phyloP scores from a whole-genome alignment of 345 rosid species.

The Salix viminalis region DNA sequence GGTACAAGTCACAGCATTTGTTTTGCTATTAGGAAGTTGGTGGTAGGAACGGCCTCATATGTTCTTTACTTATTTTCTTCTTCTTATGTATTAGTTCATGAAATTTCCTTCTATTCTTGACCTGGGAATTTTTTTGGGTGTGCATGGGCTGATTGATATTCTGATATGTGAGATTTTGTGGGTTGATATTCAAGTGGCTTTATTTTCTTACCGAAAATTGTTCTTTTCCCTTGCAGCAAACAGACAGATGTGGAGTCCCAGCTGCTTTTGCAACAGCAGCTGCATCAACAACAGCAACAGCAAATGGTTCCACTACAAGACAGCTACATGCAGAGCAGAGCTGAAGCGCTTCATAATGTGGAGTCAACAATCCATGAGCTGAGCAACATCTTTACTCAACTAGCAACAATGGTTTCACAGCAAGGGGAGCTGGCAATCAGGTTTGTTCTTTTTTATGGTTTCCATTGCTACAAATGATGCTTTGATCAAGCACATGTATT shows the following conservation, averaged over 20 bases:
- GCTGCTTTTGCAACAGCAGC: slow-evolving; percentile 44
- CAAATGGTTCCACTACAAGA: slow-evolving; percentile 73
- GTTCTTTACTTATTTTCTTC: not conserved
- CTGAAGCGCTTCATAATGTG: slow-evolving; percentile 73
- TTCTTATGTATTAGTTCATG: not conserved
- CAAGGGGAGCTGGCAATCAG: slow-evolving; percentile 91
- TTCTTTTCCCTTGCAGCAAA: slow-evolving; percentile 38
- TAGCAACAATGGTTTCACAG: slow-evolving; percentile 83
- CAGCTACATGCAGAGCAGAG: slow-evolving; percentile 78
- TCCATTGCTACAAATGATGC: not conserved
- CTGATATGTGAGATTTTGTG: not conserved
- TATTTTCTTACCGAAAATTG: not conserved
- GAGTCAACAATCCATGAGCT: slow-evolving; percentile 87
- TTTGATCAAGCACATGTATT: not conserved
- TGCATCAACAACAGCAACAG: slow-evolving; percentile 29
- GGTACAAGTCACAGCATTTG: slow-evolving; percentile 24
- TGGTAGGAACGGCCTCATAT: not conserved
- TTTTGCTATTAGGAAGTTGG: not conserved
- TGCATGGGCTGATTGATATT: not conserved
- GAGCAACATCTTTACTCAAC: slow-evolving; percentile 66
- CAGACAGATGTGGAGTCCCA: slow-evolving; percentile 51
- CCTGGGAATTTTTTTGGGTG: not conserved
- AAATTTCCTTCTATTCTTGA: not conserved
- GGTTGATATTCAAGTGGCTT: too few species aligned
- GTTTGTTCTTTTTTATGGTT: slow-evolving; percentile 26